Conservation (phyloP, 345 rosid genomes). For the Populus deltoides region DNA sequence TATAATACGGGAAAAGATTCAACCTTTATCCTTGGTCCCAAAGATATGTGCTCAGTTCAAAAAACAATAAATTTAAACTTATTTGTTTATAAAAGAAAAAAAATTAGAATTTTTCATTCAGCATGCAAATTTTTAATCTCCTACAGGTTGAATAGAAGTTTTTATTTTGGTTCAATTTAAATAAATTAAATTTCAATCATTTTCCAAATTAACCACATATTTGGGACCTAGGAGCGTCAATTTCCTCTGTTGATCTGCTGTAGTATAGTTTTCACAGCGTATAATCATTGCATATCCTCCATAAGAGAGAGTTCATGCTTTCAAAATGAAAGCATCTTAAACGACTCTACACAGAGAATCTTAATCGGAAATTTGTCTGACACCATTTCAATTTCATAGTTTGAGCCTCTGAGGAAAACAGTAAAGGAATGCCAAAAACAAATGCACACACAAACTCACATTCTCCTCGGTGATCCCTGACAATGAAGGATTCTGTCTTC, state of each 20-base stretch:
- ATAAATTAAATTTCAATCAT: not conserved
- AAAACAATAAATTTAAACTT: not conserved
- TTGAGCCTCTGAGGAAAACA: not conserved
- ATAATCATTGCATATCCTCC: not conserved
- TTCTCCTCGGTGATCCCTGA: conserved; percentile 99
- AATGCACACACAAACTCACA: conserved; percentile 49
- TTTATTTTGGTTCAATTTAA: not conserved
- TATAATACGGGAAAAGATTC: not conserved
- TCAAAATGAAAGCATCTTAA: not conserved
- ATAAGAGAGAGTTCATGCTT: not conserved
- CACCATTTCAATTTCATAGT: not conserved
- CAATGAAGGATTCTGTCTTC: conserved; percentile 81
- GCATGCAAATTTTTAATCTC: not conserved
- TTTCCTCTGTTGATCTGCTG: not conserved
- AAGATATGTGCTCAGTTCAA: not conserved
- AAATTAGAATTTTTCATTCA: not conserved
- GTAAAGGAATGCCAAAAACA: not conserved
- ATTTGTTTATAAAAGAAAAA: not conserved
- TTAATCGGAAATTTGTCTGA: not conserved
- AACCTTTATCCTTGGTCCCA: not conserved
- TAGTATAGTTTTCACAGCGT: not conserved
- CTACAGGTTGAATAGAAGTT: not conserved
- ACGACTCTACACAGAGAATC: not conserved
- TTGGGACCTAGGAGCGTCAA: not conserved
- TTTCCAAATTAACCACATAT: not conserved